phyloP scores from a whole-genome alignment of 176 grass and related monocot species.

The Eremochloa ophiuroides region DNA sequence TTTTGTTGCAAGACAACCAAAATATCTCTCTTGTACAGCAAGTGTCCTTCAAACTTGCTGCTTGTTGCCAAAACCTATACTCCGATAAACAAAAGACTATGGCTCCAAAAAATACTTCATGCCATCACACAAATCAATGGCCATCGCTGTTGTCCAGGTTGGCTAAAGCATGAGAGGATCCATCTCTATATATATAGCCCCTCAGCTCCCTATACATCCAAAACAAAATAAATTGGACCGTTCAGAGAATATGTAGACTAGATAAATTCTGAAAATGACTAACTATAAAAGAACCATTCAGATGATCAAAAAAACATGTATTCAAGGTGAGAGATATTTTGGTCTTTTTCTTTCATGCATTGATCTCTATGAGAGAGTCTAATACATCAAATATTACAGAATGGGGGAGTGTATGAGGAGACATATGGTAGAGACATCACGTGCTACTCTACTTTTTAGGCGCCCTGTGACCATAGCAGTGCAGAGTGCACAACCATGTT shows the following conservation, averaged over 20 bases:
- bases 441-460: too few relatives aligned
- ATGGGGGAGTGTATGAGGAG: too few relatives aligned
- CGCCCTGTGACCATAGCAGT: too few relatives aligned
- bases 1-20: neutral
- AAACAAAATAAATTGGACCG: neutral
- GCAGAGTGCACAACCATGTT: too few relatives aligned
- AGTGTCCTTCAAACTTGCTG: neutral
- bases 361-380: too few relatives aligned
- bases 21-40: neutral
- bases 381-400: too few relatives aligned
- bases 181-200: neutral
- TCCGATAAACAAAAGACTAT: too few relatives aligned
- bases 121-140: neutral
- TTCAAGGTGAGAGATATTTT: neutral
- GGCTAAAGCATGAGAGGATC: neutral
- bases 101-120: neutral
- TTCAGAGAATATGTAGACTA: too few relatives aligned
- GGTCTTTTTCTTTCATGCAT: too few relatives aligned
- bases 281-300: neutral
- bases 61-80: neutral
- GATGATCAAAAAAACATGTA: neutral
- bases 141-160: neutral
- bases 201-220: neutral
- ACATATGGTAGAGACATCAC: too few relatives aligned
- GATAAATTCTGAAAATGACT: neutral